Conservation (phyloP, 768 basidiomycete genomes). For the Serendipita sp. region DNA sequence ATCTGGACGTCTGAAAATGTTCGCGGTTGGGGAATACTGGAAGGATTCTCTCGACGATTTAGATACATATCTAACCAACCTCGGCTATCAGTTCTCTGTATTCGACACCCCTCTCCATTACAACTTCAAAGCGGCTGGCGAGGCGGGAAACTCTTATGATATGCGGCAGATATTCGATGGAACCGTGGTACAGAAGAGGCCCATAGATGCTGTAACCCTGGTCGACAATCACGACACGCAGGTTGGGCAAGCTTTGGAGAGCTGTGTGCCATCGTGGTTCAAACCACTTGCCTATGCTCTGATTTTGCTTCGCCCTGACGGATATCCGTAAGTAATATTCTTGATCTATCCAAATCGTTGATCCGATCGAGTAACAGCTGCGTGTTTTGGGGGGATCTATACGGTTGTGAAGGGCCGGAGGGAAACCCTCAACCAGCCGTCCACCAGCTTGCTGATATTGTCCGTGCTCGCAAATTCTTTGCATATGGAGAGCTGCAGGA, state of each 20-base stretch:
- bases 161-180: slow-evolving; percentile 24
- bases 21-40: slow-evolving; percentile 33
- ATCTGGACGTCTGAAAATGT: slow-evolving; percentile 21
- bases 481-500: slow-evolving; percentile 13
- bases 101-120: slow-evolving; percentile 25
- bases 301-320: slow-evolving; percentile 12
- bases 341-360: neutral
- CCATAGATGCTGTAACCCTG: slow-evolving; percentile 22
- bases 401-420: slow-evolving; percentile 9
- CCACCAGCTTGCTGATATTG: slow-evolving; percentile 10
- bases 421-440: slow-evolving; percentile 11
- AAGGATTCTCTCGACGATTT: slow-evolving; percentile 20
- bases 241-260: slow-evolving; percentile 12
- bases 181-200: slow-evolving; percentile 21
- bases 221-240: slow-evolving; percentile 14
- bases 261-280: slow-evolving; percentile 12
- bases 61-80: slow-evolving; percentile 14
- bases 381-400: slow-evolving; percentile 13
- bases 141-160: slow-evolving; percentile 20
- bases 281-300: slow-evolving; percentile 13
- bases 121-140: slow-evolving; percentile 23
- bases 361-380: slow-evolving; percentile 4
- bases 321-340: slow-evolving; percentile 10
- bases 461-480: slow-evolving; percentile 11
- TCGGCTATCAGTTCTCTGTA: slow-evolving; percentile 23